Evolutionary conservation across 2,329 filamentous ascomycete genomes (phyloP).

Genomic region (Verticillium nubilum): DNA sequence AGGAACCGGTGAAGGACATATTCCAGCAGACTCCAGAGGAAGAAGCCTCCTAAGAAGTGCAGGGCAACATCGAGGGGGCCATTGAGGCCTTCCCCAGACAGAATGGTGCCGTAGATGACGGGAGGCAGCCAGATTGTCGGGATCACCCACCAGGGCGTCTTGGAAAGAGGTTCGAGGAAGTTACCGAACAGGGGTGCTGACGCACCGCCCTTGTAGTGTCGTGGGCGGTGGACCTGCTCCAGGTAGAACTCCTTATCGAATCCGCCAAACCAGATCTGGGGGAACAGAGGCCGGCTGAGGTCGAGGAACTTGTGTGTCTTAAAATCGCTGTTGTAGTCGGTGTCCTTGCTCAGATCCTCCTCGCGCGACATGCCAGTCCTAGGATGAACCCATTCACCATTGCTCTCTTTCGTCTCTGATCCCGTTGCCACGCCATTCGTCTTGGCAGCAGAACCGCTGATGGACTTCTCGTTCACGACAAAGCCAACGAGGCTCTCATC

Average conservation of each 20-base stretch:
- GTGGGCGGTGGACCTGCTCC: conserved; percentile 89
- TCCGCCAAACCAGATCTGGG: conserved; percentile 81
- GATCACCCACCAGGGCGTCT: conserved; percentile 91
- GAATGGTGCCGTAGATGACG: conserved; percentile 64
- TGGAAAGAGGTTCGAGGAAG: conserved; percentile 93
- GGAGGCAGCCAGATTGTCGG: conserved; percentile 81
- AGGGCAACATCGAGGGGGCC: conserved; percentile 39
- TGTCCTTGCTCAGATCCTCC: conserved; percentile 83
- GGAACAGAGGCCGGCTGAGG: conserved; percentile 74
- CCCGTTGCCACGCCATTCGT: conserved; percentile 31
- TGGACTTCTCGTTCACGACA: conserved; percentile 54
- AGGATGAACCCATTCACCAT: conserved; percentile 37
- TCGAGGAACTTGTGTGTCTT: conserved; percentile 93
- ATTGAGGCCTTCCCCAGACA: conserved; percentile 58
- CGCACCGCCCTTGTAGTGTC: conserved; percentile 89
- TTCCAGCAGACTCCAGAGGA: conserved; percentile 85
- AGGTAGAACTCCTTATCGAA: conserved; percentile 97
- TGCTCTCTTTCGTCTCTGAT: conserved; percentile 28
- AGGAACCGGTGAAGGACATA: conserved; percentile 85
- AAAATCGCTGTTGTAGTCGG: conserved; percentile 70
- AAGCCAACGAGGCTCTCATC: conserved; percentile 85
- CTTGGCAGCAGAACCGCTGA: conserved; percentile 23
- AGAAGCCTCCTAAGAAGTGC: conserved; percentile 67
- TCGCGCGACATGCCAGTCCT: conserved; percentile 84
- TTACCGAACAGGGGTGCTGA: conserved; percentile 96